Base-by-base conservation (phyloP, 768 basidiomycete genomes). In the Tylopilus sp. region DNA sequence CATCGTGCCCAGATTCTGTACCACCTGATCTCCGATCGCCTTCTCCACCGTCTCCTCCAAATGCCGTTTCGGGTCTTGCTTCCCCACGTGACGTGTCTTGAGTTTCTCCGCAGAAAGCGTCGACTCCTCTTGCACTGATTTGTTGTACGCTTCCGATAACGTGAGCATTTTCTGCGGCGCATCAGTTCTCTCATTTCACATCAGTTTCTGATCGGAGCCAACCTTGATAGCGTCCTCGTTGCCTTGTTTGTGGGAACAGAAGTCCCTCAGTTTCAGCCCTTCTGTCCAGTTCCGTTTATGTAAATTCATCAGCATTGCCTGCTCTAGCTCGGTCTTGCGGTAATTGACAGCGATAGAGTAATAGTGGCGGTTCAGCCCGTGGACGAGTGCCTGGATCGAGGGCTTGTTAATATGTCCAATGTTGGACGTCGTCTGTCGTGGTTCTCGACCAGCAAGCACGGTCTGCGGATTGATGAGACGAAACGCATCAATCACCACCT, bases 221-320 rank as follows among this genome's bases (percentile, higher is more conserved):
- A 95, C 96, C 84, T 97, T 94, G 77, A 99, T 93, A 28, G 90
- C 87, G 64, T 85, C 86, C 74, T 98, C 94, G 63, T 98, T 98
- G 28, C 75, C 75, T 71, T 90, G 84, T 66, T 94, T 92, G 71
- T 95, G 91, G 49, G 80, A 72, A 71, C 88, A 81, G 72, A 98
- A 98, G 72, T 98, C 94, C 37, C 85, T 80, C 65, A 99, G 71
- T 68, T 89, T 92, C 59, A 99, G 75, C 1, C 96, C 97, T 70
- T 98, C 95, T 3, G 97, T 98, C 97, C 97, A 99, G 67, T 97
- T 96, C 63, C 93, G 80, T 72, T 98, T 98, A 77, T 99, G 97
- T 63, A 99, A 75, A 71, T 98, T 99, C 89, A 98, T 92, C 60
- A 99, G 73, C 97, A 99, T 99, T 17, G 89, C 83, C 69, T 99